Evolutionary conservation across 768 basidiomycete species (phyloP).

Genomic region (Tricholoma matsutake): DNA sequence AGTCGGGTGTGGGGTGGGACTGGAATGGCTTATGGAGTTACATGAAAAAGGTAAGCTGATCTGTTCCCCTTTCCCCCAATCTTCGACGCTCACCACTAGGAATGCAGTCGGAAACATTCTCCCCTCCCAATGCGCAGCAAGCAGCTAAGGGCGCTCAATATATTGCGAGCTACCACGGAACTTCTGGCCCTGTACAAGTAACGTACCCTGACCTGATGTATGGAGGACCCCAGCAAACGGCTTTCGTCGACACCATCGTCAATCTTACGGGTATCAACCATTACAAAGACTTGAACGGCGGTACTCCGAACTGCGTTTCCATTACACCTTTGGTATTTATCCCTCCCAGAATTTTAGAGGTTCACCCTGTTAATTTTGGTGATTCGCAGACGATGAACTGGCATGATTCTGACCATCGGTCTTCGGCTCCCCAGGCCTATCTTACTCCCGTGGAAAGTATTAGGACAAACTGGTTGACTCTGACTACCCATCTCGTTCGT

Average conservation of each 20-base stretch:
- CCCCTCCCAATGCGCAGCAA: slow-evolving; percentile 44
- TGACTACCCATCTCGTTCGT: slow-evolving; percentile 38
- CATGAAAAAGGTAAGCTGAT: slow-evolving; percentile 42
- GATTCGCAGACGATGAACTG: slow-evolving; percentile 40
- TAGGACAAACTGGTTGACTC: slow-evolving; percentile 48
- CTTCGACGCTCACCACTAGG: neutral
- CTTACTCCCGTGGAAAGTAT: slow-evolving; percentile 47
- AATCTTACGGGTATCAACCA: slow-evolving; percentile 46
- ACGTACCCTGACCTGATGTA: slow-evolving; percentile 52
- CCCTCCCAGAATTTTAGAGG: neutral
- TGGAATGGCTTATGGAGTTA: slow-evolving; percentile 42
- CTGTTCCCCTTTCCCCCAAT: neutral
- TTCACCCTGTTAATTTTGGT: neutral
- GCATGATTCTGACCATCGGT: slow-evolving; percentile 48
- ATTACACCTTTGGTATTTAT: slow-evolving; percentile 47
- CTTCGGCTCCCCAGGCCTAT: slow-evolving; percentile 53
- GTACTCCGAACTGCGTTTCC: slow-evolving; percentile 52
- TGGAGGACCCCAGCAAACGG: slow-evolving; percentile 50
- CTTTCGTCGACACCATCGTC: slow-evolving; percentile 46
- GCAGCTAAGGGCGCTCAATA: slow-evolving; percentile 45
- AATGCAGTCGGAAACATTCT: slow-evolving; percentile 43
- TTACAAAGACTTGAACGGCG: slow-evolving; percentile 51
- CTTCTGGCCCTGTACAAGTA: slow-evolving; percentile 50
- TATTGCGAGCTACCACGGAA: slow-evolving; percentile 48
- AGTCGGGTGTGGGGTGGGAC: slow-evolving; percentile 44